Evolutionary conservation across 148 eudicot genomes (phyloP), one percentile per base, ranked within the genome.

Genomic region (Persicaria tinctoria): DNA sequence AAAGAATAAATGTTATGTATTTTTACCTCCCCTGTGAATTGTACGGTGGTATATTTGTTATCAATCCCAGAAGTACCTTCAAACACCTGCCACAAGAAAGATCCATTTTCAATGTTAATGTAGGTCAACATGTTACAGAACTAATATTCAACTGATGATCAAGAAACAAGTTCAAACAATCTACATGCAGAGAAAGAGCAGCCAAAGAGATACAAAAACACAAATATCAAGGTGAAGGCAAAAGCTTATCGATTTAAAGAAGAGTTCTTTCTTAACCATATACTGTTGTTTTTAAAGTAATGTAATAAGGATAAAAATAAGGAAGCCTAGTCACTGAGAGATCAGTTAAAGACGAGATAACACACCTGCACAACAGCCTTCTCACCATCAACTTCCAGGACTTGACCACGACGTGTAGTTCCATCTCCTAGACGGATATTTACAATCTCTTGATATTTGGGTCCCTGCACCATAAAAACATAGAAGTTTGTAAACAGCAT

Each of bases 11-110:
- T 38, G 5, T 12, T 38, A 12, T 44, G 7, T 46, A 16, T 62
- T 20, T 71, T 63, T 83, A 90, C 93, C 91, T 89, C 93, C 73
- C 93, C 93, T 12, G 93, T 89, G 76, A 89, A 89, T 76, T 89
- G 93, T 78, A 89, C 93, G 8, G 93, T 89, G 54, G 94, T 90
- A 81, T 83, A 87, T 74, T 90, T 90, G 84, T 84, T 90, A 84
- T 90, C 94, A 80, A 90, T 90, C 73, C 94, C 94, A 81, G 94
- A 90, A 16, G 94, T 90, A 80, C 94, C 94, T 83, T 90, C 94
- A 77, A 90, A 90, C 62, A 90, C 94, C 94, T 89, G 85, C 74
- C 73, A 76, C 54, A 70, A 13, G 73, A 46, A 66, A 66, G 48
- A 66, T 13, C 70, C 55, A 2, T 48, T 17, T 71, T 46, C 54